These are phyloP conservation scores for Cystobasidium pallidum DNA, from an alignment of 1,284 basidiomycete genomes.

Conservation along the genomic window DNA sequence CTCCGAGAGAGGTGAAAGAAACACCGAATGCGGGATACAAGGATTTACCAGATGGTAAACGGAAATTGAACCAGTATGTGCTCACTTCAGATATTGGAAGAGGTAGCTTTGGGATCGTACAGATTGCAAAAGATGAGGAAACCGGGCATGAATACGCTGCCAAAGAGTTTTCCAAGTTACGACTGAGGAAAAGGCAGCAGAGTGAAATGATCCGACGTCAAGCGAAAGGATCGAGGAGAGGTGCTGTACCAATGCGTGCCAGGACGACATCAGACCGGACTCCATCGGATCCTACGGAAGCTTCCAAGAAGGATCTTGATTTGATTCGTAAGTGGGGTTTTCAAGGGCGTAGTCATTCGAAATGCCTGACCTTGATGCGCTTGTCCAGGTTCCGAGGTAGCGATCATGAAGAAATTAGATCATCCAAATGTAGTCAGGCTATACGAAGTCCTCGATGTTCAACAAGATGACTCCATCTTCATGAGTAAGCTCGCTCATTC, in stretches of 20 bases:
- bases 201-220: constrained; percentile 43
- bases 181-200: constrained; percentile 46
- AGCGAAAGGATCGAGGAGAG: constrained; percentile 28
- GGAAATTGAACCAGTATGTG: constrained; percentile 52
- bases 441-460: constrained; percentile 64
- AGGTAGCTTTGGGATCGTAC: constrained; percentile 52
- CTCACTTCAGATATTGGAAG: constrained; percentile 47
- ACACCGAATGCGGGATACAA: constrained; percentile 51
- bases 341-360: not conserved
- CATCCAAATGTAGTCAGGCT: constrained; percentile 59
- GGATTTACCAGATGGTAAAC: constrained; percentile 47
- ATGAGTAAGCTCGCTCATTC: constrained; percentile 57
- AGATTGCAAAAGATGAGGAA: constrained; percentile 50
- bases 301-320: constrained; percentile 41
- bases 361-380: constrained; percentile 13
- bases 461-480: constrained; percentile 61
- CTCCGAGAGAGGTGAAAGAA: constrained; percentile 47
- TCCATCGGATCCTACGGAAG: constrained; percentile 37
- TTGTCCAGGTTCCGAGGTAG: constrained; percentile 49
- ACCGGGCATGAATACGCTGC: constrained; percentile 51
- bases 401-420: constrained; percentile 54
- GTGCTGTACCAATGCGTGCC: constrained; percentile 25
- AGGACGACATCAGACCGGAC: not conserved
- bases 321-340: constrained; percentile 25
- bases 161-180: constrained; percentile 53